Evolutionary conservation across 805 yeast species (phyloP), one percentile per base, ranked within the genome.

Genomic region (Candida maltosa): DNA sequence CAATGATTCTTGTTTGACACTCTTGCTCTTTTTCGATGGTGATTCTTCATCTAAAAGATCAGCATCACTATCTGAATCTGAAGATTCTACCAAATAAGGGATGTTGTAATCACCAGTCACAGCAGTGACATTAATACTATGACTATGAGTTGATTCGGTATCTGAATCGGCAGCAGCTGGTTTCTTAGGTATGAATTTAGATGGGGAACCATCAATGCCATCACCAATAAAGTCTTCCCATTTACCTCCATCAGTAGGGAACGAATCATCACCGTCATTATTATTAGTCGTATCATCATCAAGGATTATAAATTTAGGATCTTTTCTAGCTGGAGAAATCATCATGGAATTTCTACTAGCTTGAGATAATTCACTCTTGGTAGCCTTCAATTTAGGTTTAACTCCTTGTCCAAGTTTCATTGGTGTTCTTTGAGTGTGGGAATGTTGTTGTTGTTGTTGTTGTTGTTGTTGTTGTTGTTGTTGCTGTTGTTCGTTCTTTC

Each of bases 141-240:
- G 7, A 21, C 23, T 21, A 21, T 21, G 23, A 21, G 23, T 49
- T 46, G 8, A 45, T 17, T 26, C 29, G 11, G 29, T 8, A 26
- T 26, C 29, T 7, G 29, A 26, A 17, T 26, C 29, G 11, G 11
- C 7, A 21, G 7, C 23, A 21, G 7, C 10, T 8, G 10, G 23
- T 28, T 28, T 32, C 9, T 16, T 26, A 10, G 22, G 20, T 3
- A 16, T 19, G 7, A 26, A 19, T 5, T 44, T 44, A 1, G 39
- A 31, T 6, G 46, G 40, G 2, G 46, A 28, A 16, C 39, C 46
- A 15, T 45, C 48, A 17, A 37, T 44, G 22, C 54, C 52, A 11
- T 52, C 52, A 12, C 58, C 64, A 31, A 64, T 51, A 40, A 60
- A 66, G 34, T 65, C 65, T 37, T 65, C 70, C 73, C 73, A 66